Conservation (phyloP, 495 filamentous ascomycete species). For the Mytilinidion resinicola region DNA sequence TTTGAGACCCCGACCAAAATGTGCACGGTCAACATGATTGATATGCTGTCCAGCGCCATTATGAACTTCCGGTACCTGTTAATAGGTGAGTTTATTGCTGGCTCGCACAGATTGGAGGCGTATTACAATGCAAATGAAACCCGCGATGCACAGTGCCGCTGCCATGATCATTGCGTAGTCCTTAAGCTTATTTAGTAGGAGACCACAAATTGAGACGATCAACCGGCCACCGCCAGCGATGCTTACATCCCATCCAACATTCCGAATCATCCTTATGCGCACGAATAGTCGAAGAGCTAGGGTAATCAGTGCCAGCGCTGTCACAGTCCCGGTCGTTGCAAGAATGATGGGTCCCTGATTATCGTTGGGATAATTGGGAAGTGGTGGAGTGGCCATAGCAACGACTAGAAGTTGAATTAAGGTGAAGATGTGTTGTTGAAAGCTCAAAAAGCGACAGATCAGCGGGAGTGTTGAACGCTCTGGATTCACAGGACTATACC, state of each 20-base stretch:
- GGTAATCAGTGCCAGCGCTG: slow-evolving; percentile 13
- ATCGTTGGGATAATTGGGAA: slow-evolving; percentile 3
- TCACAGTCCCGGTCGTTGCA: slow-evolving; percentile 11
- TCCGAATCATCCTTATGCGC: slow-evolving; percentile 17
- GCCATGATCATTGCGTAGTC: slow-evolving; percentile 31
- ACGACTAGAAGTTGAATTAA: background rate
- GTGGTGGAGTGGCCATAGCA: slow-evolving; percentile 1
- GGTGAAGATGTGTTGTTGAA: background rate
- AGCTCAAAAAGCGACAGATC: background rate
- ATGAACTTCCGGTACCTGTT: slow-evolving; percentile 15
- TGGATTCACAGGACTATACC: background rate
- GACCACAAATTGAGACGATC: background rate
- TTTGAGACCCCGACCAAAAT: slow-evolving; percentile 6
- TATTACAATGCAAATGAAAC: background rate
- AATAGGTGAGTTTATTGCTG: no score
- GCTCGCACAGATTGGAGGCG: no score
- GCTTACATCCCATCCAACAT: slow-evolving; percentile 26
- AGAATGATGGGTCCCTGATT: slow-evolving; percentile 16
- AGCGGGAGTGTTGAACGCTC: background rate
- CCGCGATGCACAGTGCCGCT: slow-evolving; percentile 6
- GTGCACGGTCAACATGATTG: slow-evolving; percentile 1
- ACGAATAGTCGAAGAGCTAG: slow-evolving; percentile 13
- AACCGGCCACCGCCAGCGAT: background rate
- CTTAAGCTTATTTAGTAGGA: slow-evolving; percentile 11
- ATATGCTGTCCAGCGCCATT: slow-evolving; percentile 29